phyloP scores from a whole-genome alignment of 768 basidiomycete species.

The Mycena filopes region DNA sequence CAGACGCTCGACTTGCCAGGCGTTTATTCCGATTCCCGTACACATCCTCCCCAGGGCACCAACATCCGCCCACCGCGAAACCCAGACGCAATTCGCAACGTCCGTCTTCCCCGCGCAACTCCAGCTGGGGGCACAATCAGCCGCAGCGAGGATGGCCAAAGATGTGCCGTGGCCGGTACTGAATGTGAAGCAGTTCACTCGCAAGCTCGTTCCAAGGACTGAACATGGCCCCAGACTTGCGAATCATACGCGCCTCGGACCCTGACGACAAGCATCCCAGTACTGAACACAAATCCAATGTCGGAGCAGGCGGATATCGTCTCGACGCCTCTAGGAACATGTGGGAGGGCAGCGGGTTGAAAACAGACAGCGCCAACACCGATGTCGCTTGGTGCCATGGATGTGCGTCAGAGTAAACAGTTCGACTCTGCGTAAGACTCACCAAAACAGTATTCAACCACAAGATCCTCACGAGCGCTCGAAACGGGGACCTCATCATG shows the following conservation, averaged over 20 bases:
- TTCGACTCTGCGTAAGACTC: background rate
- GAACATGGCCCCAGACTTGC: slow-evolving; percentile 58
- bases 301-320: slow-evolving; percentile 70
- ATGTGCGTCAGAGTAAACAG: slow-evolving; percentile 48
- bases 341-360: slow-evolving; percentile 82
- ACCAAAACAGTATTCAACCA: slow-evolving; percentile 65
- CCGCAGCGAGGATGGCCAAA: slow-evolving; percentile 70
- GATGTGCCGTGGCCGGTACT: slow-evolving; percentile 81
- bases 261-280: slow-evolving; percentile 48
- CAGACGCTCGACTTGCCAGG: slow-evolving; percentile 17
- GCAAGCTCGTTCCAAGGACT: background rate
- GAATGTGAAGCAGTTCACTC: slow-evolving; percentile 64
- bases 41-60: slow-evolving; percentile 52
- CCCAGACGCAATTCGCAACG: slow-evolving; percentile 54
- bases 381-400: slow-evolving; percentile 86
- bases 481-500: slow-evolving; percentile 85
- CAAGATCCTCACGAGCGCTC: slow-evolving; percentile 83
- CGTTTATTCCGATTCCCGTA: slow-evolving; percentile 54
- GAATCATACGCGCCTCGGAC: slow-evolving; percentile 68
- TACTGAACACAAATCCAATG: slow-evolving; percentile 60
- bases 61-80: slow-evolving; percentile 33
- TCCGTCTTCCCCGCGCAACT: slow-evolving; percentile 69
- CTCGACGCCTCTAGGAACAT: slow-evolving; percentile 81
- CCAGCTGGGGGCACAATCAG: slow-evolving; percentile 72
- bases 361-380: slow-evolving; percentile 81